Evolutionary conservation across 768 basidiomycete species (phyloP).

Genomic region (Leucocoprinus leucothites): DNA sequence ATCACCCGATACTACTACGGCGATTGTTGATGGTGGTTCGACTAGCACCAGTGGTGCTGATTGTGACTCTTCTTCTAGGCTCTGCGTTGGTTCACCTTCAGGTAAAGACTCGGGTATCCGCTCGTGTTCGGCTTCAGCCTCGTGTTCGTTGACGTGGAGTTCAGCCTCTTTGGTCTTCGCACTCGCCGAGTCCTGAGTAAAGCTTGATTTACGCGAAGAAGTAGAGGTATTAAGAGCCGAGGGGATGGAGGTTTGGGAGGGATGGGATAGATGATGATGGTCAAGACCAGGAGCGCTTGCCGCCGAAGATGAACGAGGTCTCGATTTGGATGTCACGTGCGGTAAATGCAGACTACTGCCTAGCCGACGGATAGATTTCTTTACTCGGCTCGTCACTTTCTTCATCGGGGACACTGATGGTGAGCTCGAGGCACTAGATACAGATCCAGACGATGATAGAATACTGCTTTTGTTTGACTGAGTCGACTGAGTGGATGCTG

Average conservation of each 20-base stretch:
- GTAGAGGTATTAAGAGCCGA: background rate
- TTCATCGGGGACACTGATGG: slow-evolving; percentile 21
- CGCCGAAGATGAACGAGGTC: slow-evolving; percentile 18
- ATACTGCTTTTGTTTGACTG: slow-evolving; percentile 5
- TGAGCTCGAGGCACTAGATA: slow-evolving; percentile 2
- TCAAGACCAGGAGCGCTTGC: slow-evolving; percentile 21
- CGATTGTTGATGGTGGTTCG: background rate
- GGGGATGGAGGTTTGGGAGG: background rate
- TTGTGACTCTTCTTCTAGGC: background rate
- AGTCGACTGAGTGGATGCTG: slow-evolving; percentile 6
- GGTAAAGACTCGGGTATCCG: background rate
- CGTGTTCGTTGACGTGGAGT: background rate
- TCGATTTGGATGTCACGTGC: slow-evolving; percentile 28
- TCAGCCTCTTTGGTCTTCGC: background rate
- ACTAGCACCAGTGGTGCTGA: background rate
- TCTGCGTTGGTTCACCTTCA: background rate
- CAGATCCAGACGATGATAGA: slow-evolving; percentile 5
- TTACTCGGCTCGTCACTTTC: slow-evolving; percentile 29
- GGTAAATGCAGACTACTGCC: slow-evolving; percentile 25
- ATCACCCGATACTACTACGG: background rate
- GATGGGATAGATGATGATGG: slow-evolving; percentile 42
- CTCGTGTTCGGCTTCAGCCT: background rate
- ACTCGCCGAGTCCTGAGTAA: background rate
- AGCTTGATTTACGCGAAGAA: background rate
- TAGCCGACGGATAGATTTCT: slow-evolving; percentile 29